Percentiles rank a stretch among this genome's conserved stretches.
These are phyloP conservation scores for Trametes cubensis DNA, from an alignment of 768 basidiomycete species.

Conservation along the genomic window DNA sequence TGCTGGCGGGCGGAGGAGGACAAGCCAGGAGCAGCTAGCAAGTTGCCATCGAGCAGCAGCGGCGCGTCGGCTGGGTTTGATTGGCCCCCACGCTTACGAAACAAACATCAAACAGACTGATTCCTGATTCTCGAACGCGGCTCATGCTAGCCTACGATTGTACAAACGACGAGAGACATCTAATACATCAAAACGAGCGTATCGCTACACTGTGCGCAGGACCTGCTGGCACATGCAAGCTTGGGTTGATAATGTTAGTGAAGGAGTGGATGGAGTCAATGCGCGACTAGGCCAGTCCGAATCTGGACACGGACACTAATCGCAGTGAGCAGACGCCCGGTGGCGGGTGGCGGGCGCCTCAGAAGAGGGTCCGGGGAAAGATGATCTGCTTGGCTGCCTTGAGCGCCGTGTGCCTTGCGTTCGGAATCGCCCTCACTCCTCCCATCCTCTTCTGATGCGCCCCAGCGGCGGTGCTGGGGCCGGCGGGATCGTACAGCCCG, in stretches of 20 bases:
- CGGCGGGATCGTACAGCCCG: conserved; percentile 5
- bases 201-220: background rate
- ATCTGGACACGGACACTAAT: no score
- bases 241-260: background rate
- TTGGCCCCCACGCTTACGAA: conserved; percentile 30
- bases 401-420: background rate
- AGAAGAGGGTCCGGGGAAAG: conserved; percentile 6
- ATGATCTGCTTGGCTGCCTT: conserved; percentile 7
- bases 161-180: conserved; percentile 2
- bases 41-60: conserved; percentile 17
- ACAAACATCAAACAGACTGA: conserved; percentile 22
- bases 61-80: conserved; percentile 27
- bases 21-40: conserved; percentile 18
- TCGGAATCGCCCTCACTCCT: background rate
- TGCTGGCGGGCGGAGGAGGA: conserved; percentile 11
- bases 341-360: background rate
- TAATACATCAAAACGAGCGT: conserved; percentile 18
- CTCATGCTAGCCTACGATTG: background rate
- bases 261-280: background rate
- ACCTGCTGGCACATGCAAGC: conserved; percentile 1
- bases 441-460: conserved; percentile 7
- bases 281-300: background rate
- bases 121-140: conserved; percentile 19
- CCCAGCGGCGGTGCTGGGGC: conserved; percentile 4
- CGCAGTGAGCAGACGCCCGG: no score